These are phyloP conservation scores for Diversispora epigaea DNA, from an alignment of 192 early-diverging fungal species.

Conservation along the genomic window DNA sequence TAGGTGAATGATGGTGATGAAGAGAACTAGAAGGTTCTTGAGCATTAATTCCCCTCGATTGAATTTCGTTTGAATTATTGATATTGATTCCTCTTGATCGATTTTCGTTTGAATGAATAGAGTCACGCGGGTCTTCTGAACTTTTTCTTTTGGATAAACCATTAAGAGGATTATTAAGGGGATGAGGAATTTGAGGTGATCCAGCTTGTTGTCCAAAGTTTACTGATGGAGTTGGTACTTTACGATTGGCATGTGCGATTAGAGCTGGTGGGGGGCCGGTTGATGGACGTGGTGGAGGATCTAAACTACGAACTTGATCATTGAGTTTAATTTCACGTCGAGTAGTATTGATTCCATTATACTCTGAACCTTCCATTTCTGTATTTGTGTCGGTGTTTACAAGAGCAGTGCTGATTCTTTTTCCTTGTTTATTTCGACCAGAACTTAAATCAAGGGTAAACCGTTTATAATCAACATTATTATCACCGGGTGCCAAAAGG, in stretches of 20 bases:
- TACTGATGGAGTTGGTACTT: neutral
- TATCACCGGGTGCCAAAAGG: neutral
- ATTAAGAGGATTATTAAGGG: neutral
- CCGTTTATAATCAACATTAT: slow-evolving; percentile 18
- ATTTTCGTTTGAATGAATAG: neutral
- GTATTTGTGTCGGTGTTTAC: too few relatives aligned
- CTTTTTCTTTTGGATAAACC: neutral
- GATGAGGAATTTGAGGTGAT: neutral
- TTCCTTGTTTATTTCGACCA: neutral
- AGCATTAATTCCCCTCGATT: neutral
- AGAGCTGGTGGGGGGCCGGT: slow-evolving; percentile 9
- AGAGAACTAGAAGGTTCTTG: neutral
- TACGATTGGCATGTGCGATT: too few relatives aligned
- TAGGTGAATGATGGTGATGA: slow-evolving; percentile 21
- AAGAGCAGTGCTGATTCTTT: neutral
- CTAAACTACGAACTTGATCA: neutral
- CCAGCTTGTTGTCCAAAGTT: neutral
- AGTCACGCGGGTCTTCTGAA: neutral
- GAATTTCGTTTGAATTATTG: neutral
- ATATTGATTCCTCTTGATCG: neutral
- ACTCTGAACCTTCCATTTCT: too few relatives aligned
- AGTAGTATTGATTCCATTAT: neutral
- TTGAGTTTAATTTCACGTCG: neutral
- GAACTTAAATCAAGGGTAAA: slow-evolving; percentile 29
- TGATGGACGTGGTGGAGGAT: slow-evolving; percentile 11